phyloP scores from a whole-genome alignment of 2,329 filamentous ascomycete genomes.

The Fusarium sp. region DNA sequence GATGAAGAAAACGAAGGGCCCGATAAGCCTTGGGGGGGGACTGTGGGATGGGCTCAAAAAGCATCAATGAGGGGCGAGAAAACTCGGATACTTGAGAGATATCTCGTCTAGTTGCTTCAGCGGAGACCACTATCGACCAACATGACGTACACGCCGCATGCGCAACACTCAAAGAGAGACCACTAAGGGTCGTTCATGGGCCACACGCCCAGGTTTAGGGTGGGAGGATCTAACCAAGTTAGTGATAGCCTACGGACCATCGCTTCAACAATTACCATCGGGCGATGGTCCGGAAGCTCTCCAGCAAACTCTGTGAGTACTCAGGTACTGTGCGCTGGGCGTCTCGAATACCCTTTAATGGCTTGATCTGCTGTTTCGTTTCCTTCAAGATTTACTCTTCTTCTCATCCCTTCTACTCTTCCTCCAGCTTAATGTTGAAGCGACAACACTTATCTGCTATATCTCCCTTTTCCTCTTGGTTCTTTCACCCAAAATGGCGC shows the following conservation, averaged over 20 bases:
- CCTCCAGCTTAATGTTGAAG: constrained; percentile 43
- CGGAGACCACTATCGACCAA: constrained; percentile 36
- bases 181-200: constrained; percentile 39
- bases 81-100: constrained; percentile 31
- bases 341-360: constrained; percentile 32
- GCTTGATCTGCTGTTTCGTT: constrained; percentile 30
- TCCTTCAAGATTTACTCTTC: constrained; percentile 9
- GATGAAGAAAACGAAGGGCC: constrained; percentile 28
- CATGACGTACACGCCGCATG: constrained; percentile 46
- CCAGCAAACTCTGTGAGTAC: constrained; percentile 34
- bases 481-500: constrained; percentile 67
- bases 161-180: constrained; percentile 36
- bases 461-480: constrained; percentile 46
- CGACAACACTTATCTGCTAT: constrained; percentile 44
- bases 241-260: constrained; percentile 44
- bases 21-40: constrained; percentile 17
- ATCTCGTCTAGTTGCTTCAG: constrained; percentile 34
- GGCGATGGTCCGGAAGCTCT: constrained; percentile 45
- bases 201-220: constrained; percentile 40
- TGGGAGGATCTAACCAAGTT: constrained; percentile 38
- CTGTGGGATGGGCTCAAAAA: constrained; percentile 31
- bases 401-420: constrained; percentile 29
- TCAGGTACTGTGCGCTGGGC: constrained; percentile 3
- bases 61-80: constrained; percentile 37
- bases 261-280: constrained; percentile 41